Evolutionary conservation across 1,139 yeast genomes (phyloP).

Genomic region (Suhomyces chickasaworum): DNA sequence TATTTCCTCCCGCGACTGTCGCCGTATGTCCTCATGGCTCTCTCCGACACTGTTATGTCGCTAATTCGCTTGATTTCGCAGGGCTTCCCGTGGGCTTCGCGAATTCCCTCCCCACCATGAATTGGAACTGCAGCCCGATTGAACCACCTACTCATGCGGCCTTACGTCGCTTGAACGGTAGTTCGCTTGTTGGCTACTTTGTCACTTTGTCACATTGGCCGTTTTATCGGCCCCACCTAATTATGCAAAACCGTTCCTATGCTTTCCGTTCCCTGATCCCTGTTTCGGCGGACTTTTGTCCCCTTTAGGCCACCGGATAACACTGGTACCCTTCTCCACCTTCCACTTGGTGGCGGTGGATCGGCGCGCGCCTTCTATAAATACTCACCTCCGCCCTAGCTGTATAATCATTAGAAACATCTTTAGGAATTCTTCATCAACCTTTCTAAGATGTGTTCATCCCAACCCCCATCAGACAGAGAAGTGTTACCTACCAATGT

Average conservation of each 20-base stretch:
- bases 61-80: too few species aligned
- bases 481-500: constrained; percentile 75
- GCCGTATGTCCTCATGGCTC: neutral
- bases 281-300: neutral
- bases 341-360: neutral
- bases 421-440: neutral
- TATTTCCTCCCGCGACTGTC: neutral
- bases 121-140: too few species aligned
- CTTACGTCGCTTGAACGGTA: neutral
- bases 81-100: too few species aligned
- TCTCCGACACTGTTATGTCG: neutral
- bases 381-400: neutral
- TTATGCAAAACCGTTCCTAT: too few species aligned
- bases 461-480: constrained; percentile 39
- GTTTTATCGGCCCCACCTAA: too few species aligned
- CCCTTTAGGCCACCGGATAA: neutral
- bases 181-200: too few species aligned
- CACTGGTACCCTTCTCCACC: too few species aligned
- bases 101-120: too few species aligned
- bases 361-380: neutral
- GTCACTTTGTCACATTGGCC: too few species aligned
- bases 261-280: too few species aligned
- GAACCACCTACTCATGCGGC: neutral
- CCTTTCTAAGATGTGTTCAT: constrained; percentile 12
- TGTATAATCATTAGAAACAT: neutral